Base-by-base conservation (phyloP, 148 eudicot genomes). In the Persicaria maculosa region DNA sequence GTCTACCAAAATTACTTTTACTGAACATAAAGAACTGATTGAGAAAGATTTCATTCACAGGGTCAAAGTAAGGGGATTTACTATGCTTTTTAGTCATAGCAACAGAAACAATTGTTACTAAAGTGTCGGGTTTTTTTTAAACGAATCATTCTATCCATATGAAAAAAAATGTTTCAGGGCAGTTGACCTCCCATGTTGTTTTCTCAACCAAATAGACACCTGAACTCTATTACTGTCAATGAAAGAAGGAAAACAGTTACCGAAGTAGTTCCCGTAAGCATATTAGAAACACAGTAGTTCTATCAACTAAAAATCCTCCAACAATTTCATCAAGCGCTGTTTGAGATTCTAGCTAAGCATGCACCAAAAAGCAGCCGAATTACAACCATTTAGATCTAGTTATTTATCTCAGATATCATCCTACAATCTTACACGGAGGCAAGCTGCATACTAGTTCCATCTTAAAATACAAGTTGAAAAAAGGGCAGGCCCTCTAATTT, bases 401-500 rank as follows among this genome's bases (percentile, higher is more conserved):
- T 59, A 22, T 22, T 19, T 9, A 7, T 7, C 65, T 59, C n/a
- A 22, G 0, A 9, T 14, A 22, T 9, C 19, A 65, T 65, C 47
- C 46, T 14, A 65, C 70, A 15, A 65, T 65, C 70, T 65, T 6
- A 40, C 70, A 40, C 15, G 46, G 70, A 65, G 40, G 52, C 70
- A 43, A 36, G 70, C 46, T 36, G 7, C 19, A 15, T 65, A 43
- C 70, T 65, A 4, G 70, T 50, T 53, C 75, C 47, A 53, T 17
- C 67, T 36, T 36, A 74, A 44, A 9, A 10, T 44, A 43, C 50
- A 54, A 43, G 45, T 54, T 50, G 9, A 9, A 3, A 44, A 72
- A 54, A 31, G 40, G 40, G 2, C 5, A 58, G 36, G 7, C 44
- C 44, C 7, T 62, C 12, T 62, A 62, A 44, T 62, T 10, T 11